Evolutionary conservation across 2,329 filamentous ascomycete genomes (phyloP).

Genomic region (Bertia moriformis): DNA sequence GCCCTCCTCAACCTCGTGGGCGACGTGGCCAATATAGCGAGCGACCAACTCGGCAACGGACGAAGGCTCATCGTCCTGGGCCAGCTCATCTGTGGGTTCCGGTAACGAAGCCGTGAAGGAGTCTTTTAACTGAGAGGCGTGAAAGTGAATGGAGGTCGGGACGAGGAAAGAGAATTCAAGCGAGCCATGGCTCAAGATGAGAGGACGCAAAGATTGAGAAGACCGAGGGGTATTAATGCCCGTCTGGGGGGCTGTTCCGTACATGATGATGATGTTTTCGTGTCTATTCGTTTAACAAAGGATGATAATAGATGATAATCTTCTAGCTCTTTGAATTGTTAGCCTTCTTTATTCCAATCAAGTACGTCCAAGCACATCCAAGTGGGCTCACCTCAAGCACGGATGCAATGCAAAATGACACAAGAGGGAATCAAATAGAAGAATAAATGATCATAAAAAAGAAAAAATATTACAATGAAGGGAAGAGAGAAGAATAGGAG

Average conservation of each 20-base stretch:
- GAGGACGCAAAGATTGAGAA: constrained; percentile 55
- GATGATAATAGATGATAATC: no score
- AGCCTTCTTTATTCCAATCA: no score
- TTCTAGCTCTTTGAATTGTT: no score
- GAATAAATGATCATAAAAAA: not conserved
- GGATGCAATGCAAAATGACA: no score
- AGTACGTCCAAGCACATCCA: no score
- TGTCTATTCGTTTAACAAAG: constrained; percentile 1
- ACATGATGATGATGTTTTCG: constrained; percentile 31
- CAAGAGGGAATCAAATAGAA: not conserved
- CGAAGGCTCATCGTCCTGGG: constrained; percentile 63
- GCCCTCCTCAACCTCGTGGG: constrained; percentile 54
- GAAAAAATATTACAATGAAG: no score
- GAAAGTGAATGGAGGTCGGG: constrained; percentile 61
- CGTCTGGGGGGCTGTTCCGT: constrained; percentile 53
- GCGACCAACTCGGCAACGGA: constrained; percentile 58
- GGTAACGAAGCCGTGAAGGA: constrained; percentile 54
- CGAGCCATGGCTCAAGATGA: constrained; percentile 57
- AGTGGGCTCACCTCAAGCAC: no score
- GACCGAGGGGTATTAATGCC: constrained; percentile 63
- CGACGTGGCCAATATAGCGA: constrained; percentile 55
- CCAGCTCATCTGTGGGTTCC: constrained; percentile 59
- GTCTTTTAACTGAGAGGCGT: constrained; percentile 59
- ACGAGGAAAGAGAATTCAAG: constrained; percentile 65
- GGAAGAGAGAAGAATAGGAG: not conserved